Evolutionary conservation across 2,329 filamentous ascomycete genomes (phyloP).

Genomic region (Colletotrichum sp.): DNA sequence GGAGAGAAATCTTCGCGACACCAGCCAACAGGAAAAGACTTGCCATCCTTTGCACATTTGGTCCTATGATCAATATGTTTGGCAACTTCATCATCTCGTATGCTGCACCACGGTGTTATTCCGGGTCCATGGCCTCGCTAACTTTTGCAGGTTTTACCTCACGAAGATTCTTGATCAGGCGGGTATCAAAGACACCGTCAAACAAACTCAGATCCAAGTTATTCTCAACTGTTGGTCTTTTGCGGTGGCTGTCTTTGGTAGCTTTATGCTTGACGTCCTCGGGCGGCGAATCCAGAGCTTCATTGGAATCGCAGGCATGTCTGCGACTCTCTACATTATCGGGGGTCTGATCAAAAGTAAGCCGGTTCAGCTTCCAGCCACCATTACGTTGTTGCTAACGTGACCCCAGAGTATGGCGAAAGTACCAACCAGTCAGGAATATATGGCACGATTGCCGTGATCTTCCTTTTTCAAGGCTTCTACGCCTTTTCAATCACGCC

Average conservation of each 20-base stretch:
- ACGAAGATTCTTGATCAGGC: conserved; percentile 32
- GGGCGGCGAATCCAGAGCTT: conserved; percentile 34
- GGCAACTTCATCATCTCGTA: conserved; percentile 36
- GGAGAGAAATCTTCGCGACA: conserved; percentile 29
- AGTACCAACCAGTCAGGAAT: conserved; percentile 32
- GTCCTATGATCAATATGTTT: conserved; percentile 30
- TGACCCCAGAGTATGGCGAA: conserved; percentile 26
- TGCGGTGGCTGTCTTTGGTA: conserved; percentile 34
- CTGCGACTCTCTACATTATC: conserved; percentile 25
- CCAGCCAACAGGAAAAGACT: conserved; percentile 28
- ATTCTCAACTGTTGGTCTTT: conserved; percentile 42
- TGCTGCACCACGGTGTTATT: background rate
- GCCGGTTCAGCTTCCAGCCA: background rate
- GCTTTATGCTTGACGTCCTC: conserved; percentile 35
- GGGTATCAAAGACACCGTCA: conserved; percentile 30
- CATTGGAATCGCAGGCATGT: conserved; percentile 29
- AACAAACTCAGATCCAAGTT: conserved; percentile 33
- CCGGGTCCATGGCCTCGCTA: background rate
- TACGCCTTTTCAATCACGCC: conserved; percentile 38
- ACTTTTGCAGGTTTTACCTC: conserved; percentile 28
- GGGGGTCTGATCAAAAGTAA: conserved; percentile 30
- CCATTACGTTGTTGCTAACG: background rate
- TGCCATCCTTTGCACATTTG: conserved; percentile 28
- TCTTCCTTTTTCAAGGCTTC: conserved; percentile 37
- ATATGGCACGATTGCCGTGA: conserved; percentile 41